These are phyloP conservation scores for Pseudozyma pruni DNA, from an alignment of 1,284 basidiomycete species.

Conservation along the genomic window DNA sequence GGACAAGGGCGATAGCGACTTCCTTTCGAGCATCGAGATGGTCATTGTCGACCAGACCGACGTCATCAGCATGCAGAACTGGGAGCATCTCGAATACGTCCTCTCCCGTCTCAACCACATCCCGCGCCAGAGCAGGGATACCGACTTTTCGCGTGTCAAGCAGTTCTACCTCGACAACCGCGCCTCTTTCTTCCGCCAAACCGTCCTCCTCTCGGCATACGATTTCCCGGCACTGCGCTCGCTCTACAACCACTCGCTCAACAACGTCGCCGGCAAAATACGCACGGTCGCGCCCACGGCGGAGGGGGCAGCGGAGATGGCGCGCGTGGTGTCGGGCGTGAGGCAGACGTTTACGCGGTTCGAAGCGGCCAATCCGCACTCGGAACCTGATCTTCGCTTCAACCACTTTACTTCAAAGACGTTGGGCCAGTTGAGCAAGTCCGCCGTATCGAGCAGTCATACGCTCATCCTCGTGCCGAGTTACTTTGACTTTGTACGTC, in stretches of 20 bases:
- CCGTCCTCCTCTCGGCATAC: constrained; percentile 85
- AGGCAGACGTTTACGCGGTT: constrained; percentile 78
- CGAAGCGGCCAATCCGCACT: constrained; percentile 77
- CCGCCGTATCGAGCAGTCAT: constrained; percentile 88
- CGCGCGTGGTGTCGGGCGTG: constrained; percentile 44
- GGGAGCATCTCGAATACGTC: constrained; percentile 95
- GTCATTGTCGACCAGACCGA: constrained; percentile 94
- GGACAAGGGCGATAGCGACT: constrained; percentile 80
- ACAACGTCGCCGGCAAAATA: constrained; percentile 86
- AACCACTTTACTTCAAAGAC: constrained; percentile 86
- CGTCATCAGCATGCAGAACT: constrained; percentile 96
- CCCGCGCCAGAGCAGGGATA: constrained; percentile 89
- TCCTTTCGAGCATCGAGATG: constrained; percentile 91
- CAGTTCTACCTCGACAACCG: constrained; percentile 95
- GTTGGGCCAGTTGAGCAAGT: constrained; percentile 82
- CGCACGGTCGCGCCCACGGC: constrained; percentile 24
- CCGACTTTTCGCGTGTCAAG: constrained; percentile 96
- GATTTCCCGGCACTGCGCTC: constrained; percentile 88
- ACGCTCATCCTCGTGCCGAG: constrained; percentile 90
- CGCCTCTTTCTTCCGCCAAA: constrained; percentile 82
- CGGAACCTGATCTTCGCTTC: constrained; percentile 88
- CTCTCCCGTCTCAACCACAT: constrained; percentile 85
- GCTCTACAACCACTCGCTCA: constrained; percentile 78
- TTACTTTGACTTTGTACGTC: constrained; percentile 94
- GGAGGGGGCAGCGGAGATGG: constrained; percentile 35